phyloP scores from a whole-genome alignment of 2,329 filamentous ascomycete species.

The Trichoderma koningii region DNA sequence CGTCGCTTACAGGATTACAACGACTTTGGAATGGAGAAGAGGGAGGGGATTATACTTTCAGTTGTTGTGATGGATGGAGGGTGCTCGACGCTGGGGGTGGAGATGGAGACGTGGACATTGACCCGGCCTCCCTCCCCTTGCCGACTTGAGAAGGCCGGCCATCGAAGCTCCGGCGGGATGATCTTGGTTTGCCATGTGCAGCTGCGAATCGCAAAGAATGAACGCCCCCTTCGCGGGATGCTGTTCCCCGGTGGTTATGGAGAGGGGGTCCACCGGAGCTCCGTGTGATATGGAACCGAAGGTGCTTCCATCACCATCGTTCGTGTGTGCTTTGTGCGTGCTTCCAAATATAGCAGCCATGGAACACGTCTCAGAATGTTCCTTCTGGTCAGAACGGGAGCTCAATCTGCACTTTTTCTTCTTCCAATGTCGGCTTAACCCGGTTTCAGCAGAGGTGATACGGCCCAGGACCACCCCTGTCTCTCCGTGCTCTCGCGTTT shows the following conservation, averaged over 20 bases:
- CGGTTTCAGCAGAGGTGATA: conserved; percentile 26
- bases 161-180: conserved; percentile 20
- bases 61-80: conserved; percentile 20
- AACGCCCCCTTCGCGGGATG: background rate
- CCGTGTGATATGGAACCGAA: conserved; percentile 19
- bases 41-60: conserved; percentile 8
- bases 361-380: conserved; percentile 28
- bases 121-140: background rate
- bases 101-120: conserved; percentile 23
- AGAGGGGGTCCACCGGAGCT: conserved; percentile 15
- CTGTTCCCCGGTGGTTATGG: conserved; percentile 22
- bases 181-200: conserved; percentile 26
- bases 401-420: conserved; percentile 3
- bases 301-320: conserved; percentile 5
- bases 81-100: conserved; percentile 13
- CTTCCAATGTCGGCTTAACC: conserved; percentile 26
- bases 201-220: conserved; percentile 9
- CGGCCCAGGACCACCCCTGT: conserved; percentile 10
- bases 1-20: conserved; percentile 3
- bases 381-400: conserved; percentile 4
- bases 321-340: background rate
- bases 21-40: conserved; percentile 12
- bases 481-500: conserved; percentile 17
- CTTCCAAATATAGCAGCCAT: conserved; percentile 28
- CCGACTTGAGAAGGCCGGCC: background rate